Conservation (phyloP, 176 grass and related monocot species). For the Oropetium thomaeum region DNA sequence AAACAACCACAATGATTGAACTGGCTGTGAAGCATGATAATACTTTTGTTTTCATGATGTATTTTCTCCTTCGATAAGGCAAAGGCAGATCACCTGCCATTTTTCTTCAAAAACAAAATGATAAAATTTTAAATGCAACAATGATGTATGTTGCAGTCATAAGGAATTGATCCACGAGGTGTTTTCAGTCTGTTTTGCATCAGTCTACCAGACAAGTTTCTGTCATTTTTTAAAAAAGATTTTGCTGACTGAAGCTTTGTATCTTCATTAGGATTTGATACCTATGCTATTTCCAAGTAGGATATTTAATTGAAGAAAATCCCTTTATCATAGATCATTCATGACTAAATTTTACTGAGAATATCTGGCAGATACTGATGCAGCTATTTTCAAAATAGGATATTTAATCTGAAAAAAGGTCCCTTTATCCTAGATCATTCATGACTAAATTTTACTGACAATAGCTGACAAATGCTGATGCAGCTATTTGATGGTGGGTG, state of each 20-base stretch:
- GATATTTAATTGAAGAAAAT: no score
- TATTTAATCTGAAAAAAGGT: neutral
- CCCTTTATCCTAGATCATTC: neutral
- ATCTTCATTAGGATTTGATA: neutral
- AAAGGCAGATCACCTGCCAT: no score
- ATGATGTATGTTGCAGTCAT: no score
- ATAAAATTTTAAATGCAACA: no score
- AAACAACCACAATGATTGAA: neutral
- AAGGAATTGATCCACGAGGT: neutral
- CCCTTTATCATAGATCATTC: no score
- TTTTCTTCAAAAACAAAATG: no score
- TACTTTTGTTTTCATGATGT: no score
- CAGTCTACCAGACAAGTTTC: neutral
- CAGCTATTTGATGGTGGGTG: neutral
- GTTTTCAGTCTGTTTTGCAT: neutral
- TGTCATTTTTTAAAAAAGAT: neutral
- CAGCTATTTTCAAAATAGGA: no score
- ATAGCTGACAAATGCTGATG: neutral
- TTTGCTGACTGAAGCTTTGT: neutral
- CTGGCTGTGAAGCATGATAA: neutral
- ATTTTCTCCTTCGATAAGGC: no score
- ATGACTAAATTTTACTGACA: neutral
- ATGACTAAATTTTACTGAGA: no score
- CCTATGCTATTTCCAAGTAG: neutral
- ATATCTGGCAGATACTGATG: no score